These are phyloP conservation scores for Discostella stelligera DNA, from an alignment of 352 stramenopile species.

Conservation along the genomic window DNA sequence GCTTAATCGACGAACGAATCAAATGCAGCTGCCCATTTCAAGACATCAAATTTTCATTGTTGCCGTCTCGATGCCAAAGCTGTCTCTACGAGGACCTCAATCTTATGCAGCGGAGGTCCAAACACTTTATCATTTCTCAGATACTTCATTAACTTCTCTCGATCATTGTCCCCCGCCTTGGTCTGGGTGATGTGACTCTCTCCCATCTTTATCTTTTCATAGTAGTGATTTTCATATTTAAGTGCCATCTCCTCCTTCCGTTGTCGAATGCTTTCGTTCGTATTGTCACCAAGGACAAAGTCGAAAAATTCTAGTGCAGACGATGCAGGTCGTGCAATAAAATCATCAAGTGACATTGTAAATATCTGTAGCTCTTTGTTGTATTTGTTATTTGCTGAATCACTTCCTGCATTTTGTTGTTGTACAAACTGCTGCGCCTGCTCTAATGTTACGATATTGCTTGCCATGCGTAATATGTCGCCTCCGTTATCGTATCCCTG, in stretches of 20 bases:
- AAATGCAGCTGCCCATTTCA: background rate
- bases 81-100: constrained; percentile 21
- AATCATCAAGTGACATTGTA: constrained; percentile 31
- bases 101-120: constrained; percentile 19
- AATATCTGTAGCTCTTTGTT: constrained; percentile 21
- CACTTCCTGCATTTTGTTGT: background rate
- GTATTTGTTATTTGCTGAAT: background rate
- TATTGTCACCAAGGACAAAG: constrained; percentile 10
- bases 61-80: constrained; percentile 1
- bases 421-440: constrained; percentile 12
- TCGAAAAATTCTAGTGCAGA: constrained; percentile 29
- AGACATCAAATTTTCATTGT: background rate
- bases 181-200: constrained; percentile 22
- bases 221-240: constrained; percentile 18
- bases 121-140: constrained; percentile 23
- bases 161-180: background rate
- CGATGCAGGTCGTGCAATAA: constrained; percentile 2
- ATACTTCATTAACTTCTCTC: constrained; percentile 15
- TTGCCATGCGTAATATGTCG: constrained; percentile 26
- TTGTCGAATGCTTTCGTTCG: background rate
- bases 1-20: too few species aligned
- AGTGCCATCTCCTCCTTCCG: constrained; percentile 11
- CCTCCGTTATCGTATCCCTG: constrained; percentile 25
- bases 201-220: constrained; percentile 5
- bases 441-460: constrained; percentile 34